Base-by-base conservation (phyloP, 169 alveolate genomes). In the Cystoisospora suis region DNA sequence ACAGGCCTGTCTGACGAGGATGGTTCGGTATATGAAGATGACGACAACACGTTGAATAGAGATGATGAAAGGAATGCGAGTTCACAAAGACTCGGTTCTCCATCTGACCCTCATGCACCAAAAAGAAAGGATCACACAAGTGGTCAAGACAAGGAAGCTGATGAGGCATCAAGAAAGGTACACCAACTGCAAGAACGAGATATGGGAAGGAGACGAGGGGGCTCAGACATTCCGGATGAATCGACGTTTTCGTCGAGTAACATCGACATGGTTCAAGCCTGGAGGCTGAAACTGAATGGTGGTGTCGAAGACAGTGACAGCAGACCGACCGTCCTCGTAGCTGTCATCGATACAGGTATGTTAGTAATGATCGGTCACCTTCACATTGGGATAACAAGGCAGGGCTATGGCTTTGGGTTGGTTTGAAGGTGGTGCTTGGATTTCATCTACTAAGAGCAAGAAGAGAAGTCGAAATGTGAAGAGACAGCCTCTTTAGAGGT, bases 321-420 rank as follows among this genome's bases (percentile, higher is more conserved):
- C 27, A n/a, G 20, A 2, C 42, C 42, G 0, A 61, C 72, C 9
- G 89, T 83, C 23, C 89, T 58, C 81, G 89, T 83, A 12, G 89
- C 89, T 40, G 89, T 83, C 45, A 44, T 83, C 12, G 89, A 83
- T 38, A 83, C 89, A 38, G 89, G 89, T 59, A 61, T 12, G 83
- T 3, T 20, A 47, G 15, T 36, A 34, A n/a, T n/a, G n/a, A n/a
- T n/a, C n/a, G n/a, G n/a, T n/a, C n/a, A n/a, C n/a, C n/a, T n/a
- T n/a, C n/a, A n/a, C n/a, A n/a, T n/a, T n/a, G n/a, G n/a, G n/a
- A n/a, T n/a, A n/a, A n/a, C n/a, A n/a, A n/a, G n/a, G n/a, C n/a
- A n/a, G n/a, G n/a, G n/a, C n/a, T n/a, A n/a, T n/a, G n/a, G n/a
- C n/a, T n/a, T n/a, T n/a, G n/a, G n/a, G n/a, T n/a, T n/a, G n/a